phyloP scores from a whole-genome alignment of 192 early-diverging fungal genomes.

The Chytriomyces sp. region DNA sequence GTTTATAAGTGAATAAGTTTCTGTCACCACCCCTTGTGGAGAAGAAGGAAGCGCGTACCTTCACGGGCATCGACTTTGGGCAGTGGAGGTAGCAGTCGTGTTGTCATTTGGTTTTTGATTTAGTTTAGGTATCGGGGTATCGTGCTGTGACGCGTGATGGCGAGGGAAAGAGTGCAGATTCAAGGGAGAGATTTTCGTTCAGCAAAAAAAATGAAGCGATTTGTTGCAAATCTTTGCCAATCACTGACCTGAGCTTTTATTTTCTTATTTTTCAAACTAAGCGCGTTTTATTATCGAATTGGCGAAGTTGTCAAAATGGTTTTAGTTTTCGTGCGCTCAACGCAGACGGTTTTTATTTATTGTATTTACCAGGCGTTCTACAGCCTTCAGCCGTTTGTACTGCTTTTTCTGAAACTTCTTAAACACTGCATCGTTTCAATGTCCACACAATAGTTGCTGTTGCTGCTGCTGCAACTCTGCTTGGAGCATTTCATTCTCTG shows the following conservation, averaged over 20 bases:
- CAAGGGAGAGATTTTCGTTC: too few relatives aligned
- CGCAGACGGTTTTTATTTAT: background rate
- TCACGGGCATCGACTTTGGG: slow-evolving; percentile 15
- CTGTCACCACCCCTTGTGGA: background rate
- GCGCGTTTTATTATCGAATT: background rate
- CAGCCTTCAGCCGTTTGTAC: background rate
- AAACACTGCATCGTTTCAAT: too few relatives aligned
- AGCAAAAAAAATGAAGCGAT: too few relatives aligned
- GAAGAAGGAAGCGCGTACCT: background rate
- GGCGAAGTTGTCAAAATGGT: background rate
- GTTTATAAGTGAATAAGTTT: background rate
- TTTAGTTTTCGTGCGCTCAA: background rate
- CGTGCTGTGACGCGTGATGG: too few relatives aligned
- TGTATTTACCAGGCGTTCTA: background rate
- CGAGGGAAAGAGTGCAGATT: too few relatives aligned
- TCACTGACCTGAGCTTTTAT: too few relatives aligned
- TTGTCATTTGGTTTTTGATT: background rate
- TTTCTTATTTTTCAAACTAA: too few relatives aligned
- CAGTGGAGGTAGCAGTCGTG: background rate
- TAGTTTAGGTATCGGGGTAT: background rate
- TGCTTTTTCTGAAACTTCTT: background rate
- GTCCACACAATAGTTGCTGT: too few relatives aligned
- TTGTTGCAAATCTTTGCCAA: too few relatives aligned
- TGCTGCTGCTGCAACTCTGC: background rate
- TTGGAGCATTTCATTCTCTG: background rate